Conservation (phyloP, 2,329 filamentous ascomycete species). For the Ophiocordyceps camponoti-leonardi region DNA sequence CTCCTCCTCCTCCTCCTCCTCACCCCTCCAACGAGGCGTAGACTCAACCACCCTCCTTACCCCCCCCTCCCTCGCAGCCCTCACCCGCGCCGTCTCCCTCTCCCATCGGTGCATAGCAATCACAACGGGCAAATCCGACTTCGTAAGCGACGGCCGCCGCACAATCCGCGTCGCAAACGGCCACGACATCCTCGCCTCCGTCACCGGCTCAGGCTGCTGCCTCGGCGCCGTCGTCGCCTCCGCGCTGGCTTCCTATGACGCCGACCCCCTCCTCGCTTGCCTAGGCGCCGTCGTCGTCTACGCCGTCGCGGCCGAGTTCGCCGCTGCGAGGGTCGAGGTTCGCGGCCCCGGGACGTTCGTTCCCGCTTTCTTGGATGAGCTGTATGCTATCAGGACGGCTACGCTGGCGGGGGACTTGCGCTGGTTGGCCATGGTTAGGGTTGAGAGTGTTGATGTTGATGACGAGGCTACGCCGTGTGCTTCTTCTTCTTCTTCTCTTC, state of each 20-base stretch:
- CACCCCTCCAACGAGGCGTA: slow-evolving; percentile 50
- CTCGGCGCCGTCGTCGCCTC: slow-evolving; percentile 69
- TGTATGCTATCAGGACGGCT: slow-evolving; percentile 31
- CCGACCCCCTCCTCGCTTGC: slow-evolving; percentile 54
- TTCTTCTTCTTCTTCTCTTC: not conserved
- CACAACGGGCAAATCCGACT: slow-evolving; percentile 66
- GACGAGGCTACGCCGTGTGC: slow-evolving; percentile 2
- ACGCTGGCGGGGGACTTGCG: slow-evolving; percentile 26
- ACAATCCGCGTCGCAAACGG: slow-evolving; percentile 61
- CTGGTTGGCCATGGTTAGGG: slow-evolving; percentile 36
- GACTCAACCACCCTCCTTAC: slow-evolving; percentile 51
- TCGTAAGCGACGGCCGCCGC: slow-evolving; percentile 55
- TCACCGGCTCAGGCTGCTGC: slow-evolving; percentile 74
- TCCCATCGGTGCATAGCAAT: slow-evolving; percentile 59
- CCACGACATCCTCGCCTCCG: slow-evolving; percentile 47
- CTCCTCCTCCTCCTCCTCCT: too few species aligned
- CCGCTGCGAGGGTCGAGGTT: slow-evolving; percentile 47
- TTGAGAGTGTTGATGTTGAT: slow-evolving; percentile 20
- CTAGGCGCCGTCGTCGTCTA: slow-evolving; percentile 61
- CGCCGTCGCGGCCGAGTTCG: slow-evolving; percentile 54
- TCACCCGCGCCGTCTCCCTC: slow-evolving; percentile 50
- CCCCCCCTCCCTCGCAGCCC: slow-evolving; percentile 30
- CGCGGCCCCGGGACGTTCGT: slow-evolving; percentile 75
- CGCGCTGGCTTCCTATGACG: slow-evolving; percentile 44
- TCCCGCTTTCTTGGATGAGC: slow-evolving; percentile 64